Evolutionary conservation across 371 early-diverging fungal genomes (phyloP), one percentile per base, ranked within the genome.

Genomic region (Syncephalastrum contaminatum): DNA sequence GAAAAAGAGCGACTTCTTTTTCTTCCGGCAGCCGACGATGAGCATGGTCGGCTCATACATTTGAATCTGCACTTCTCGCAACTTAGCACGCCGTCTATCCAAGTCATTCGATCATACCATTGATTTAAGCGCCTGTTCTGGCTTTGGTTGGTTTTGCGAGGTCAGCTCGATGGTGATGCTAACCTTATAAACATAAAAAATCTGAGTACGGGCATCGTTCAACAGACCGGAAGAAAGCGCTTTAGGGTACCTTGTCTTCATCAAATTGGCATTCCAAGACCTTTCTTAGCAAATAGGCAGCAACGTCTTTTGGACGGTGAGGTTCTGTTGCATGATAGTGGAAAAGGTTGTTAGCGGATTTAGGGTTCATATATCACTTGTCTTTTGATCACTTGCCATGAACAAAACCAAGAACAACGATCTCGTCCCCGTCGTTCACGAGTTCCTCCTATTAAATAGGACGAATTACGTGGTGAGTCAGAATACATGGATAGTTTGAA

Each of bases 21-120:
- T 53, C 48, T 55, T 55, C 30, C 48, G 18, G 14, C 43, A 55
- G 20, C 56, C 56, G 4, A 55, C 59, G 30, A 59, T 49, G 41
- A 59, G 39, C 18, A 59, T 48, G 12, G 53, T 53, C 12, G 59
- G 59, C 14, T 59, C 53, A 39, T 59, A 53, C 48, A 59, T 24
- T 21, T 59, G 59, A 16, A 53, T 53, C 59, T 59, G 53, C 21
- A 48, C 48, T 48, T 43, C 22, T 58, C 15, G 8, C 18, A 43
- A 24, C 24, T 46, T 20, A 54, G 4, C n/a, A 40, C 44, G 21
- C 41, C 22, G 20, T 25, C 7, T 7, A 8, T 18, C 15, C 45
- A 36, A 20, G 18, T 47, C 46, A 39, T 19, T 19, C n/a, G 1
- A 47, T 30, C 47, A 19, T 43, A 58, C 58, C 51, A 58, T 58